phyloP scores from a whole-genome alignment of 2,329 filamentous ascomycete species.

The Rachicladosporium sp. region DNA sequence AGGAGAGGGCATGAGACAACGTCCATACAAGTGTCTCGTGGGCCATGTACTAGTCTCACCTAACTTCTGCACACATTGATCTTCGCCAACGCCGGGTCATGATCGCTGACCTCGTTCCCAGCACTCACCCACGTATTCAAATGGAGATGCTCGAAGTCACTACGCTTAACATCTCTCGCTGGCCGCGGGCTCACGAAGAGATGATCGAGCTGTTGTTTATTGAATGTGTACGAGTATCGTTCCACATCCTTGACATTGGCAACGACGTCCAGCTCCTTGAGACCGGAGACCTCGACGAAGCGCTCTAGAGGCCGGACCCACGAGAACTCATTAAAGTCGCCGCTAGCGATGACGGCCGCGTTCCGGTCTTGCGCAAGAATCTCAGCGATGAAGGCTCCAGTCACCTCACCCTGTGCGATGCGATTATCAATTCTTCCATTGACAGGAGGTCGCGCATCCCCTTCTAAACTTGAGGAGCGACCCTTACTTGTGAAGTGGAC shows the following conservation, averaged over 20 bases:
- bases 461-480: no score
- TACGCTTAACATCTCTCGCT: background rate
- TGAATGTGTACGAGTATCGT: constrained; percentile 59
- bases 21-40: no score
- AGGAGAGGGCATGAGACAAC: no score
- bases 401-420: constrained; percentile 43
- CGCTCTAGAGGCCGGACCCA: constrained; percentile 47
- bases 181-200: constrained; percentile 51
- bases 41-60: background rate
- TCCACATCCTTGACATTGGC: constrained; percentile 41
- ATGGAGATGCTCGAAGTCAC: constrained; percentile 53
- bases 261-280: constrained; percentile 52
- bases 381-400: constrained; percentile 44
- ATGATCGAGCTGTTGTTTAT: constrained; percentile 57
- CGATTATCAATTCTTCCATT: constrained; percentile 52
- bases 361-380: constrained; percentile 45
- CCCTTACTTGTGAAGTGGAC: constrained; percentile 43
- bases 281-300: constrained; percentile 42
- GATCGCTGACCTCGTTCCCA: constrained; percentile 49
- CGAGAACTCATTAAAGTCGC: constrained; percentile 63
- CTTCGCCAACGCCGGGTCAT: constrained; percentile 56
- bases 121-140: constrained; percentile 55
- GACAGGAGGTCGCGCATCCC: constrained; percentile 44
- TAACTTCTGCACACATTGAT: constrained; percentile 43
- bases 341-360: constrained; percentile 49